phyloP scores from a whole-genome alignment of 257 asterid species.

The Pogostemon cablin region DNA sequence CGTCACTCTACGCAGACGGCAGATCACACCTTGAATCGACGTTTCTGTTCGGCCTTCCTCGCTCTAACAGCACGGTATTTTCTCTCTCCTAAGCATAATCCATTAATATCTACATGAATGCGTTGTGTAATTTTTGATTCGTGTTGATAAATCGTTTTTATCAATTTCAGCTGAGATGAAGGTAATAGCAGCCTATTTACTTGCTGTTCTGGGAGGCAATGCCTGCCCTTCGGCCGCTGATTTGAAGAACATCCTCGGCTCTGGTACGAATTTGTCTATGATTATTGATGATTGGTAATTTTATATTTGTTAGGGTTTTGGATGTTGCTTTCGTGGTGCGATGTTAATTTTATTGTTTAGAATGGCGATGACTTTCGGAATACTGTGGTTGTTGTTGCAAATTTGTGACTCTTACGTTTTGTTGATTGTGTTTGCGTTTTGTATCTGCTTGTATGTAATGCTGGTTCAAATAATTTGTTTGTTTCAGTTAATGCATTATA shows the following conservation, averaged over 20 bases:
- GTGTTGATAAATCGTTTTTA: neutral
- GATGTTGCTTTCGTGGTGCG: neutral
- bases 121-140: neutral
- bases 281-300: neutral
- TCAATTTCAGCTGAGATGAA: slow-evolving; percentile 36
- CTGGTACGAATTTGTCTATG: slow-evolving; percentile 26
- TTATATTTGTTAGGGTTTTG: neutral
- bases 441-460: neutral
- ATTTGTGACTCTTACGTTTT: neutral
- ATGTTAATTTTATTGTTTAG: neutral
- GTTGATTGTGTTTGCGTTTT: neutral
- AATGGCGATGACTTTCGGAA: neutral
- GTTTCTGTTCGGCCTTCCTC: slow-evolving; percentile 20
- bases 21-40: neutral
- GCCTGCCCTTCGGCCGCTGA: slow-evolving; percentile 38
- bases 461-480: neutral
- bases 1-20: neutral
- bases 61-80: slow-evolving; percentile 14
- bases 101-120: neutral
- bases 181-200: slow-evolving; percentile 44
- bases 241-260: slow-evolving; percentile 36
- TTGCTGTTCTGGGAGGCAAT: slow-evolving; percentile 45
- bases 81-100: neutral
- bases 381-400: neutral
- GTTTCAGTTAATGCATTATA: neutral